Evolutionary conservation across 176 grass and related monocot genomes (phyloP), one percentile per base, ranked within the genome.

Genomic region (Eragrostis curvula): DNA sequence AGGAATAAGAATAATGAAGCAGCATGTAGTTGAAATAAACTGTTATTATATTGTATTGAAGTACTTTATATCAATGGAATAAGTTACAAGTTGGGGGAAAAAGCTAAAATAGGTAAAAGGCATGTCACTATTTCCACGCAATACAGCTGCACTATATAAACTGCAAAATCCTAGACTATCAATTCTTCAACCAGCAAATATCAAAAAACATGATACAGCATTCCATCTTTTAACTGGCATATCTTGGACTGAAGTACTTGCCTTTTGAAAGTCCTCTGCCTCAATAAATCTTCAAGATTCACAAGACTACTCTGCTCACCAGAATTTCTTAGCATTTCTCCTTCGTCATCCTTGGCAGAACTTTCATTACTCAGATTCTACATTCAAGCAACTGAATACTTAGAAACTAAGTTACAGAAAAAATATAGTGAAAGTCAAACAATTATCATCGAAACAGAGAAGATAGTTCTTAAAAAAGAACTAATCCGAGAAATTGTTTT

Each of bases 181-280:
- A 6, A 70, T 50, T 36, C n/a, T 47, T 14, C 59, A 62, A 64
- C 6, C 61, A 32, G 1, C 27, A 32, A 64, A 29, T 16, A 32
- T 64, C 4, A 64, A 64, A 30, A 64, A 64, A 64, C 14, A 64
- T 32, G 27, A 64, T 27, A 32, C 58, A 61, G 13, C 25, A 32
- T 32, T 32, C 13, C 61, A 64, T 29, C 24, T 27, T 28, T 62
- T 28, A 62, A 28, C 24, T 27, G 12, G 11, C 58, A 61, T 24
- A 27, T 61, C 58, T 61, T 61, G 24, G 57, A 23, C 55, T 12
- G 11, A 29, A 15, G 59, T 82, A 78, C 83, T 79, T 83, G 79
- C 88, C 88, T 90, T 82, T 84, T 83, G 74, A 86, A 86, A 15
- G 79, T 90, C 30, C 47, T 90, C 58, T 74, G 73, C 68, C 79